A percentile compares a stretch with the other conserved stretches of the same genome.
Conservation (phyloP, 23 red algal genomes). For the Gracilariopsis chorda region DNA sequence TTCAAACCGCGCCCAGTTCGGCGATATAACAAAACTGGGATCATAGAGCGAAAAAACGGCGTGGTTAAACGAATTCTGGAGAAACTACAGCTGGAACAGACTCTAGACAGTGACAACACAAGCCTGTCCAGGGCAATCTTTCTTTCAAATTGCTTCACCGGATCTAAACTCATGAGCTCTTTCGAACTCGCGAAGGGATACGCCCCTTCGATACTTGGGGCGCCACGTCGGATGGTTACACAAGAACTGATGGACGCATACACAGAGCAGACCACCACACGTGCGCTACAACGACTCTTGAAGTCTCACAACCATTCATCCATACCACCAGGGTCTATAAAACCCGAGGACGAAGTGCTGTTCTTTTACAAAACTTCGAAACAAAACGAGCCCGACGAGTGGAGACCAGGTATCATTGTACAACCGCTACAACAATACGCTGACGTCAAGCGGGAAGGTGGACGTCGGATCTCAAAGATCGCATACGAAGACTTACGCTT, state of each 20-base stretch:
- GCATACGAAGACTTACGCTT: slow-evolving; percentile 15
- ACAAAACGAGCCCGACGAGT: background rate
- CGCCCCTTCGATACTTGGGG: background rate
- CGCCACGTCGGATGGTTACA: background rate
- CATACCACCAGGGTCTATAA: background rate
- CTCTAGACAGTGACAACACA: background rate
- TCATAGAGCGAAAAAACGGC: background rate
- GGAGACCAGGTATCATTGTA: background rate
- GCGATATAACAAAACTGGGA: slow-evolving; percentile 30
- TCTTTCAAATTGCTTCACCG: background rate
- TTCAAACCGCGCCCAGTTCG: slow-evolving; percentile 7
- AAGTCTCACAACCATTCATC: background rate
- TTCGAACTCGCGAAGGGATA: background rate
- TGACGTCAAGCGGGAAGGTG: background rate
- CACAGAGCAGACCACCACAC: background rate
- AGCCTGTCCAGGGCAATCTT: background rate
- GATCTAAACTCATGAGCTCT: background rate
- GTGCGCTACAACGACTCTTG: background rate
- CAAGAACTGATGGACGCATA: slow-evolving; percentile 4
- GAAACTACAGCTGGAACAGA: background rate
- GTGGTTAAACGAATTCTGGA: background rate
- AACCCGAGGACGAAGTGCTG: background rate
- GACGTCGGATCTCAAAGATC: background rate
- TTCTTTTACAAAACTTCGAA: background rate
- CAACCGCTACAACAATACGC: background rate